phyloP scores from a whole-genome alignment of 164 flowering plant species.

The Dillenia suffruticosa region DNA sequence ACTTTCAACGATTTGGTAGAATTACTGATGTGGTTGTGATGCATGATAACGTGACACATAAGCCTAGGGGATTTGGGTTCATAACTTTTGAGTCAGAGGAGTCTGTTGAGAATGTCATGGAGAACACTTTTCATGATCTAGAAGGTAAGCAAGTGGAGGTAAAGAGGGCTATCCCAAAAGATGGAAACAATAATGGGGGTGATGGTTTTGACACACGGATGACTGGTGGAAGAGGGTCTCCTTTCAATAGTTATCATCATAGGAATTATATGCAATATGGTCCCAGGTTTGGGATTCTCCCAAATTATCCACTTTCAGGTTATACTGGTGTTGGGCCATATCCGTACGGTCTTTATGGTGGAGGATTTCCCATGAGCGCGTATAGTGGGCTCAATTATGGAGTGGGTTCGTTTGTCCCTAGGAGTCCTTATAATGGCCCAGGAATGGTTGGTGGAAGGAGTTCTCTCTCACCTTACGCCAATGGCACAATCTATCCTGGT shows the following conservation, averaged over 20 bases:
- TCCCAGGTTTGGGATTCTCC: slow-evolving; percentile 25
- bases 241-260: slow-evolving; percentile 19
- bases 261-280: slow-evolving; percentile 17
- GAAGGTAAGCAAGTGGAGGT: slow-evolving; percentile 66
- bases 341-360: slow-evolving; percentile 25
- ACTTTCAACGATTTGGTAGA: slow-evolving; percentile 62
- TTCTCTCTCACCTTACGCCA: slow-evolving; percentile 24
- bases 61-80: slow-evolving; percentile 81
- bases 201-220: slow-evolving; percentile 15
- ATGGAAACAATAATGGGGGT: slow-evolving; percentile 15
- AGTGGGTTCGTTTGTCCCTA: slow-evolving; percentile 20
- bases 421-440: slow-evolving; percentile 29
- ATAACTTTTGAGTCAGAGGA: slow-evolving; percentile 70
- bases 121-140: slow-evolving; percentile 49
- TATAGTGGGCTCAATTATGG: slow-evolving; percentile 34
- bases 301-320: slow-evolving; percentile 18
- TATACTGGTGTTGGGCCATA: slow-evolving; percentile 24
- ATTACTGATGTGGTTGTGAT: slow-evolving; percentile 68
- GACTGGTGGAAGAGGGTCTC: slow-evolving; percentile 23
- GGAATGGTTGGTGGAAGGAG: slow-evolving; percentile 24
- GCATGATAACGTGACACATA: slow-evolving; percentile 51
- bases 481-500: slow-evolving; percentile 25
- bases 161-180: slow-evolving; percentile 75
- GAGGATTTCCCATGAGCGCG: slow-evolving; percentile 35
- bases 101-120: slow-evolving; percentile 59